Evolutionary conservation across 345 rosid species (phyloP), one percentile per base, ranked within the genome.

Genomic region (Euphorbia pulcherrima): DNA sequence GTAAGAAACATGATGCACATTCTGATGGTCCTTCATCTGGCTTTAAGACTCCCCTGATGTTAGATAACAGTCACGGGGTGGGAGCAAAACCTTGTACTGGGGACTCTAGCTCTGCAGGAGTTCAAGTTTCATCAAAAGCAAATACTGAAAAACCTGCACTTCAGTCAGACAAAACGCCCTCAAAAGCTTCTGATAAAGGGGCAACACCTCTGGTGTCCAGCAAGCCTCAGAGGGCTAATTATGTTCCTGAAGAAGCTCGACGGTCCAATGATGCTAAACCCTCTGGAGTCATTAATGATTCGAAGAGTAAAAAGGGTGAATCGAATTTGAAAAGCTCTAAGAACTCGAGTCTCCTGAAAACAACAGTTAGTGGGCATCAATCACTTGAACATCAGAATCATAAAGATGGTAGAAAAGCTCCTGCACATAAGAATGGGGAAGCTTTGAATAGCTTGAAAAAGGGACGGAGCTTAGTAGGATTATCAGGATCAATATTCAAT

Each of bases 401-500:
- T 50, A 65, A 29, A 50, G 65, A 82, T 18, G 40, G 62, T 62
- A 64, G 72, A 72, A 74, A 68, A 67, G 65, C 71, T 75, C 62
- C 78, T n/a, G 11, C 68, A 48, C 67, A 70, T 52, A 78, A 77
- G 65, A 57, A 57, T 39, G 74, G 75, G 44, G 73, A 75, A 73
- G 78, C 64, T 62, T 78, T 74, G 55, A 74, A 78, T 68, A 54
- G 58, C 70, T 52, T 77, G 56, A 71, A 75, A 44, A 72, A 44
- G 53, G 71, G 71, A 65, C 85, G 73, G 71, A 82, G 86, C 73
- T 77, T 84, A 54, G 41, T 82, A 23, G 80, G 74, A 73, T 61
- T 51, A 65, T 63, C 82, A 16, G 81, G 77, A 50, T 33, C 81
- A 71, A 78, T 85, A 67, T 79, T 83, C 69, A 71, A 78, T 74